Conservation (phyloP, 2,329 filamentous ascomycete genomes). For the Fonsecaea erecta region DNA sequence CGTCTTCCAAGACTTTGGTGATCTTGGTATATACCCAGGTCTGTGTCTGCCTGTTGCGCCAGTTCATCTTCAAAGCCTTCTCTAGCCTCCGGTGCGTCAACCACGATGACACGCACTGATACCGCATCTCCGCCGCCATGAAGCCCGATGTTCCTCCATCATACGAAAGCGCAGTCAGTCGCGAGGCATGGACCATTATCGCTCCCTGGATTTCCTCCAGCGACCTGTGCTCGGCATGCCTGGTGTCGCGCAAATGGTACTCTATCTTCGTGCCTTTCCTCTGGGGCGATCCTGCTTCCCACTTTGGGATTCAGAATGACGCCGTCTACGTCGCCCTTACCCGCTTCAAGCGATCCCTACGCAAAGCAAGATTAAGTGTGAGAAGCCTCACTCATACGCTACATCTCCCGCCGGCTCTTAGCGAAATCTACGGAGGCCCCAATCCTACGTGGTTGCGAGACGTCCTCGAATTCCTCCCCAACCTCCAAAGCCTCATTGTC, state of each 20-base stretch:
- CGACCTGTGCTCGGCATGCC: conserved; percentile 60
- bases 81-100: not conserved
- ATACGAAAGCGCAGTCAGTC: conserved; percentile 61
- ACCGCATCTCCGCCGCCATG: conserved; percentile 20
- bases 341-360: conserved; percentile 62
- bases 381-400: conserved; percentile 65
- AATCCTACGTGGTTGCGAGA: conserved; percentile 64
- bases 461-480: conserved; percentile 61
- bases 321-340: conserved; percentile 65
- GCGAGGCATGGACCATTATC: conserved; percentile 61
- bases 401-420: conserved; percentile 63
- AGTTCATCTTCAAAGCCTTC: not conserved
- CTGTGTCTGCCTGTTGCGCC: not conserved
- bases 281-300: conserved; percentile 67
- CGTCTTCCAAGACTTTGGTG: not conserved
- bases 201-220: conserved; percentile 61
- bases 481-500: conserved; percentile 64
- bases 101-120: conserved; percentile 20
- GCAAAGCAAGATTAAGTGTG: conserved; percentile 57
- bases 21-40: conserved; percentile 6
- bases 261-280: conserved; percentile 62
- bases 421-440: conserved; percentile 65
- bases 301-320: conserved; percentile 61
- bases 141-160: conserved; percentile 58
- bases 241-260: conserved; percentile 64